Base-by-base conservation (phyloP, 352 stramenopile species). In the Albugo laibachii region DNA sequence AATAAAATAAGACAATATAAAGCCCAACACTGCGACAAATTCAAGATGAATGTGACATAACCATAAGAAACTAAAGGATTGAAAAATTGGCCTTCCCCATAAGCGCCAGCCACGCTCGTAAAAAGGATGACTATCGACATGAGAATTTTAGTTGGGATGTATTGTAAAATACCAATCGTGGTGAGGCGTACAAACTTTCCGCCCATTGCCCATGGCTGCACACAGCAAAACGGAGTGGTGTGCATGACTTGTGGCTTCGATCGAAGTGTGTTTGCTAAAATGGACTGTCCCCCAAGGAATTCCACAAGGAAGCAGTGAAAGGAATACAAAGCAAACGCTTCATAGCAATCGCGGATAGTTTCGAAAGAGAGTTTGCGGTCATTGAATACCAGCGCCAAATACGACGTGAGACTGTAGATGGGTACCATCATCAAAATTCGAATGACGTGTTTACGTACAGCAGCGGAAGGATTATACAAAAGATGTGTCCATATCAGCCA, bases 1-100 rank as follows among this genome's bases (percentile, higher is more conserved):
- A 97, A 96, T 37, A 96, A 67, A 40, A 96, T 64, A 38, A 97
- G 76, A 49, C 83, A 94, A 57, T 97, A 97, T 21, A 97, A 66
- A 31, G 88, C 88, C 81, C 85, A 95, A 4, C 77, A 85, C 58
- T 96, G 87, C 35, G 73, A 93, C 24, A 77, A 50, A 48, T 74
- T 95, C 37, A 88, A 74, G 49, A 95, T 83, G 36, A 95, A 83
- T 43, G 67, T 92, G 19, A 96, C 64, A 62, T 96, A 96, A 41
- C 63, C 72, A 51, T 85, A 86, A 41, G 69, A 83, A 36, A 83
- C 69, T 12, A 81, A 61, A 15, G 80, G 74, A 40, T 92, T 91
- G 35, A 85, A 45, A 38, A 93, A 85, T 37, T 95, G 68, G 14
- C 83, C 82, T 48, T 95, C 80, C 18, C 77, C 79, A 54, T 95